Evolutionary conservation across 2,329 filamentous ascomycete genomes (phyloP), one percentile per base, ranked within the genome.

Genomic region (Lecanicillium sp.): DNA sequence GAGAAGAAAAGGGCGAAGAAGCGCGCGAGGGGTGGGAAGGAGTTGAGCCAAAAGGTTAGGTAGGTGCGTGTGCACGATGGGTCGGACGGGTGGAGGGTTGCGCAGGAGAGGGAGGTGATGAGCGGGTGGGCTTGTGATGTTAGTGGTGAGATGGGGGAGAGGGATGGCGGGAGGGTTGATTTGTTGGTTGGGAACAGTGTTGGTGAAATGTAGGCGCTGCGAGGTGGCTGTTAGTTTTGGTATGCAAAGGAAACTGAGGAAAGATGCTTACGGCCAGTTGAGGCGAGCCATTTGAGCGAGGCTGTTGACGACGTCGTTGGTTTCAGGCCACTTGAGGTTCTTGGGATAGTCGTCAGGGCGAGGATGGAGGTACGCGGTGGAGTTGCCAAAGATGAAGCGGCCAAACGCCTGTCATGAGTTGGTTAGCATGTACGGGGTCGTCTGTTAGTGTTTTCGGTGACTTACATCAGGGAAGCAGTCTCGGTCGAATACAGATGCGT

Each of bases 31-130:
- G 75, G 70, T 0, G 89, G 88, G 59, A 95, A 92, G 2, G 86
- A 82, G 40, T 78, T 75, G 42, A 95, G 77, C 75, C 85, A 90
- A 62, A 92, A 94, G 44, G 85, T 85, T 33, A 95, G 65, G 57
- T 89, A 94, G 3, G 86, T 94, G 20, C 85, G 84, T 28, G 83
- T 73, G 59, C 90, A 98, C 14, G 85, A 94, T 1, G 90, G 89
- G 51, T 94, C 85, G 14, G 76, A 71, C 0, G 90, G 89, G 56
- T 98, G 90, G 3, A 96, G 76, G 2, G 90, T 73, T 1, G 90
- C 90, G 62, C 92, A 98, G 31, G 87, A 90, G 15, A 95, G 76
- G 18, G 80, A 83, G 9, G 76, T 80, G 57, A 94, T 90, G 30
- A 87, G 78, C 2, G 90, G 90, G 54, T 96, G 90, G 0, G 90